Evolutionary conservation across 441 rosid species (phyloP).

Genomic region (Isatis lusitanica): DNA sequence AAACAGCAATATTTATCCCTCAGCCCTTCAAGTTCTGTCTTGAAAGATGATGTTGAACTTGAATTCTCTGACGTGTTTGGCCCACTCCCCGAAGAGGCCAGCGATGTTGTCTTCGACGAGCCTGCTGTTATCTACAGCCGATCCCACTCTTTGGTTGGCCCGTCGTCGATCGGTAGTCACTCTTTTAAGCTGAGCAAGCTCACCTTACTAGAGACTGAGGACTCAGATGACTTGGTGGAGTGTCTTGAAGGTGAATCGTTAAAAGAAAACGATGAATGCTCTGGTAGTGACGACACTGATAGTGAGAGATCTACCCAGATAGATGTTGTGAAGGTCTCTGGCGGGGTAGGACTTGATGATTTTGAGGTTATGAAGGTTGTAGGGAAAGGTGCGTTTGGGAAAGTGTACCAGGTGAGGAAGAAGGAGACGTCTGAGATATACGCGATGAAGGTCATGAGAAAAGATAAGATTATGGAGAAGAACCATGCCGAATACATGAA

Average conservation of each 20-base stretch:
- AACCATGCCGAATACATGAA: conserved; percentile 93
- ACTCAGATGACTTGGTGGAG: conserved; percentile 50
- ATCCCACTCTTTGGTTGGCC: conserved; percentile 88
- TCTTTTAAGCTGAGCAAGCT: conserved; percentile 68
- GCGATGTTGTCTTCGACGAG: conserved; percentile 55
- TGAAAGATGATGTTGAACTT: conserved; percentile 65
- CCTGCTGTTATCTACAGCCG: conserved; percentile 70
- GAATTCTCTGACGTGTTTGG: conserved; percentile 95
- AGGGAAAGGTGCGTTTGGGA: conserved; percentile 96
- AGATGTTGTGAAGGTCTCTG: conserved; percentile 27
- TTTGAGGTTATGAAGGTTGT: conserved; percentile 90
- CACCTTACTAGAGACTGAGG: conserved; percentile 51
- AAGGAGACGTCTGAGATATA: conserved; percentile 78
- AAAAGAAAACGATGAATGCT: conserved; percentile 44
- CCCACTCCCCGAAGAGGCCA: conserved; percentile 48
- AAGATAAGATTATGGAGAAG: conserved; percentile 93
- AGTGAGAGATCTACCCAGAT: conserved; percentile 33
- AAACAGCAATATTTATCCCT: conserved; percentile 47
- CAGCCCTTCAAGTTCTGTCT: conserved; percentile 46
- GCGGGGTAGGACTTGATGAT: conserved; percentile 67
- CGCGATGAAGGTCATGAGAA: conserved; percentile 98
- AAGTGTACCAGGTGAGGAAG: conserved; percentile 86
- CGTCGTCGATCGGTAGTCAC: conserved; percentile 56
- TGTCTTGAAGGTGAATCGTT: conserved; percentile 37
- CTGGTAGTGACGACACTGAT: conserved; percentile 32